Conservation (phyloP, 164 flowering plant genomes). For the Dillenia suffruticosa region DNA sequence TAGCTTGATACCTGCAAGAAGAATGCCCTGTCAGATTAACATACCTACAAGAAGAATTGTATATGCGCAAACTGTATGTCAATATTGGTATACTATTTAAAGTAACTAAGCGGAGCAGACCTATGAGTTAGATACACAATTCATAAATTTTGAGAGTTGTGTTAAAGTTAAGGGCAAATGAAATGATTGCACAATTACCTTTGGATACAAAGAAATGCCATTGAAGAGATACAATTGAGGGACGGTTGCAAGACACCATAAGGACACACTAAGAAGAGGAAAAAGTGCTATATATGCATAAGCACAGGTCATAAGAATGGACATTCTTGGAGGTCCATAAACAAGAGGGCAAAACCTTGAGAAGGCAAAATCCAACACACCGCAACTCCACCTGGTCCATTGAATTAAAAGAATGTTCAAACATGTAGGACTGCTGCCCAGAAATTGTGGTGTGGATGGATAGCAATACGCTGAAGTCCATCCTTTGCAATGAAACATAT, state of each 20-base stretch:
- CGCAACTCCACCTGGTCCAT: constrained; percentile 29
- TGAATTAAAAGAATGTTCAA: constrained; percentile 29
- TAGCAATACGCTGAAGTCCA: constrained; percentile 26
- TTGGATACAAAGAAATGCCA: constrained; percentile 26
- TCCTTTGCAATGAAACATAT: constrained; percentile 29
- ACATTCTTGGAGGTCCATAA: constrained; percentile 21
- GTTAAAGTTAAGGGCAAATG: not conserved
- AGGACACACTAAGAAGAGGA: constrained; percentile 8
- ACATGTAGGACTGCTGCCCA: constrained; percentile 24
- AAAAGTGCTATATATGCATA: constrained; percentile 13
- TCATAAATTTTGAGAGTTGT: no score
- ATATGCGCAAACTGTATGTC: no score
- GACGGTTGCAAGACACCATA: constrained; percentile 13
- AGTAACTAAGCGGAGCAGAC: no score
- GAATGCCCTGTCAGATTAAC: not conserved
- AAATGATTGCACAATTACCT: constrained; percentile 14
- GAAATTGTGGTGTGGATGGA: constrained; percentile 26
- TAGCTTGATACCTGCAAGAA: constrained; percentile 19
- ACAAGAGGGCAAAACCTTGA: constrained; percentile 18
- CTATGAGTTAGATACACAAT: no score
- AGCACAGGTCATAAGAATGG: constrained; percentile 16
- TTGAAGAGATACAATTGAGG: constrained; percentile 24
- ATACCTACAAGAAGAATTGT: not conserved
- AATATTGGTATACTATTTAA: no score
- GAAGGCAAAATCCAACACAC: constrained; percentile 23